phyloP scores from a whole-genome alignment of 1,284 basidiomycete species.

The Ceratobasidium sp. region DNA sequence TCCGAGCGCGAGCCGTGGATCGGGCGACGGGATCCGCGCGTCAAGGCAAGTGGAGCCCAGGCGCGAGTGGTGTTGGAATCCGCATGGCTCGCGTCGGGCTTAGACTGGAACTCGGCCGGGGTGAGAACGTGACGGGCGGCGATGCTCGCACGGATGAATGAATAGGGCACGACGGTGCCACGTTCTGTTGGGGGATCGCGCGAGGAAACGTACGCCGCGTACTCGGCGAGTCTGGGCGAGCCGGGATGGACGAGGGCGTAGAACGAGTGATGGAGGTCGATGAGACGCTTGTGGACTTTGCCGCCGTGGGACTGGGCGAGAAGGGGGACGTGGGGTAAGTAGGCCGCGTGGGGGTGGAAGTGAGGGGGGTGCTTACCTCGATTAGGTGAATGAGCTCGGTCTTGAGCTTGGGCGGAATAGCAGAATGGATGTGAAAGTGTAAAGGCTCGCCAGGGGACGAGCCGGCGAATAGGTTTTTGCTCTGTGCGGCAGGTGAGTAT shows the following conservation, averaged over 20 bases:
- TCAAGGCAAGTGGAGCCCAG: constrained; percentile 39
- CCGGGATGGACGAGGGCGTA: constrained; percentile 28
- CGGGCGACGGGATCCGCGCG: constrained; percentile 18
- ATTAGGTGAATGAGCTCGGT: constrained; percentile 26
- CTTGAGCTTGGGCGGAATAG: constrained; percentile 30
- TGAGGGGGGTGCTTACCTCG: constrained; percentile 17
- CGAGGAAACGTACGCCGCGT: constrained; percentile 14
- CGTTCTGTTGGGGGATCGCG: constrained; percentile 17
- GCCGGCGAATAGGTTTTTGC: constrained; percentile 9
- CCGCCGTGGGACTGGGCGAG: constrained; percentile 19
- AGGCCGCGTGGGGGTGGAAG: neutral
- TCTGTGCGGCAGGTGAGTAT: constrained; percentile 14
- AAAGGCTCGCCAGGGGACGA: constrained; percentile 5
- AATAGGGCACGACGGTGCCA: constrained; percentile 35
- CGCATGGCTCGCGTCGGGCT: constrained; percentile 13
- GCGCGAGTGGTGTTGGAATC: neutral
- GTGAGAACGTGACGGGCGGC: constrained; percentile 9
- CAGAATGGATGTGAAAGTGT: constrained; percentile 19
- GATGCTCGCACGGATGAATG: constrained; percentile 29
- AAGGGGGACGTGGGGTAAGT: neutral
- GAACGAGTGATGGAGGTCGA: constrained; percentile 28
- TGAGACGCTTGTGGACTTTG: constrained; percentile 27
- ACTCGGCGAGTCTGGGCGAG: constrained; percentile 11
- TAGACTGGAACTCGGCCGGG: constrained; percentile 16
- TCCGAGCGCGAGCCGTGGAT: neutral